Conservation (phyloP, 495 filamentous ascomycete genomes). For the Hypoxylon rickii region DNA sequence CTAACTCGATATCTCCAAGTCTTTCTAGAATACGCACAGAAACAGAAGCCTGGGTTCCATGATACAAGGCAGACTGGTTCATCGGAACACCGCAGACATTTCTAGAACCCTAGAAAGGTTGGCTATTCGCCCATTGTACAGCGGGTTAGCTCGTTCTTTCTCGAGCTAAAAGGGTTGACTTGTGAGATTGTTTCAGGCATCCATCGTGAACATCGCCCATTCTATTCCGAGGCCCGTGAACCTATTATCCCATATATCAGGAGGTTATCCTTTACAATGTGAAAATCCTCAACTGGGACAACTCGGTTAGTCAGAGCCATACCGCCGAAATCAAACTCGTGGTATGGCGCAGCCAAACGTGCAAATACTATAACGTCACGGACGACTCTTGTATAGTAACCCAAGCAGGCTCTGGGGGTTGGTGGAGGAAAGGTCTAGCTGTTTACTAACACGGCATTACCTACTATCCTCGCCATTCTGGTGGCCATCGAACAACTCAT, state of each 20-base stretch:
- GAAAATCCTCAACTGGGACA: no score
- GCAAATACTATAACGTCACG: no score
- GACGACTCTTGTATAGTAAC: no score
- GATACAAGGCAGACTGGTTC: no score
- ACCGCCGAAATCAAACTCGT: neutral
- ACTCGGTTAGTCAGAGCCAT: neutral
- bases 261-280: neutral
- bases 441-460: no score
- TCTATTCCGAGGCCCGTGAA: neutral
- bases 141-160: neutral
- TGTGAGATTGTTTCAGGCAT: constrained; percentile 2
- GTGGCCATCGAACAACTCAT: no score
- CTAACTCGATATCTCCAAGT: no score
- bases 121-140: neutral
- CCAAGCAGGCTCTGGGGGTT: no score
- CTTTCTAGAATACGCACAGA: no score
- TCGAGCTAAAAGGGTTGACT: neutral
- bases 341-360: neutral
- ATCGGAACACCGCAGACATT: neutral
- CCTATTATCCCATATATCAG: neutral
- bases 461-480: no score
- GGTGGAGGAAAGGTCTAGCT: no score
- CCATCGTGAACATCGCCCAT: neutral
- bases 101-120: constrained; percentile 1
- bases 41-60: no score